Evolutionary conservation across 495 filamentous ascomycete genomes (phyloP), one percentile per base, ranked within the genome.

Genomic region (Daldinia decipiens): DNA sequence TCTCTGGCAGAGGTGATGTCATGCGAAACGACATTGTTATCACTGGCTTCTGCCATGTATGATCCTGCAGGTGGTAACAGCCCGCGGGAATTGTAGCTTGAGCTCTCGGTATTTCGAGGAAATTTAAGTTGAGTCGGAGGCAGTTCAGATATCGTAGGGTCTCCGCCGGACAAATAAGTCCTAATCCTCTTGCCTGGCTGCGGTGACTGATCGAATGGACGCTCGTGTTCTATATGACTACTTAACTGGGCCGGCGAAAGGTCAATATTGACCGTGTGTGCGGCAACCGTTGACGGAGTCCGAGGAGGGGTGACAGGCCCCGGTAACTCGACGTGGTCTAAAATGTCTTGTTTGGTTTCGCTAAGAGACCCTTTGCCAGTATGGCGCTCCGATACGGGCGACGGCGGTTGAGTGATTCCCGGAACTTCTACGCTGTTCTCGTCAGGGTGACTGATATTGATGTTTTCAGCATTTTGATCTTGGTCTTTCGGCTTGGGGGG

Each of bases 141-240:
- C 13, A 68, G 53, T 11, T 64, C 38, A 3, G 67, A 39, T 8
- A 75, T 45, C 32, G 67, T 62, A 4, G 67, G n/a, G 31, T 67
- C 71, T 27, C 74, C 68, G 26, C 69, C 71, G 27, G 61, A 62
- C 24, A 79, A 61, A 66, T 65, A 66, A 24, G 75, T 80, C 65
- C 78, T 79, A 53, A 59, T 59, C 71, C 77, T 79, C 65, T 82
- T 82, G 57, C 75, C 77, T 11, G 72, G 72, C 31, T 76, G 70
- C 8, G 61, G 68, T 4, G 77, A 73, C 40, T 79, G 68, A 51
- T 79, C 81, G 36, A 80, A 82, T 2, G 77, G 78, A 40, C 76
- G 76, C 3, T 81, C 80, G 55, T 82, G 81, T 59, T 74, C 69
- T 9, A 82, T 65, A 65, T 77, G 73, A 60, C 79, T 82, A 47